Percentiles rank a stretch among this genome's conserved stretches.
phyloP scores from a whole-genome alignment of 2,329 filamentous ascomycete genomes.

The Exophiala xenobiotica region DNA sequence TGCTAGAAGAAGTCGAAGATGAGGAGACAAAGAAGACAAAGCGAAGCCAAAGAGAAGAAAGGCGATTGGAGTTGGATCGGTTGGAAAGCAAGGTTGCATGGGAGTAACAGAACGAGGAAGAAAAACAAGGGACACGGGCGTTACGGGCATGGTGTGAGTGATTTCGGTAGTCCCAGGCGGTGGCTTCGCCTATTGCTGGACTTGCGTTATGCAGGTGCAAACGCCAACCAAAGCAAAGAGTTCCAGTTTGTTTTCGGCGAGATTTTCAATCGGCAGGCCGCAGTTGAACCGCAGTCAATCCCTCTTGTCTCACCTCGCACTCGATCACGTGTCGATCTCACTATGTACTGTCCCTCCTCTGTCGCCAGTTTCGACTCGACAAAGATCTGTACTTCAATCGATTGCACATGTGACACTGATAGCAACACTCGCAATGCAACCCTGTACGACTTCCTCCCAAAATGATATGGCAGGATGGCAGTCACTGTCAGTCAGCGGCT shows the following conservation, averaged over 20 bases:
- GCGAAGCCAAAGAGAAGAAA: conserved; percentile 7
- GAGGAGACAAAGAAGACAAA: conserved; percentile 15
- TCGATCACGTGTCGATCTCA: conserved; percentile 1
- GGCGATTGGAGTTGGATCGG: conserved; percentile 1
- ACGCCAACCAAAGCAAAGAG: too few relatives aligned
- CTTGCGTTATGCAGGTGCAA: too few relatives aligned
- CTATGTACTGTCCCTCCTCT: too few relatives aligned
- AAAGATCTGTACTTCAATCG: not conserved
- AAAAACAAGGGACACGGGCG: not conserved
- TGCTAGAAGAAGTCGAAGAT: conserved; percentile 12
- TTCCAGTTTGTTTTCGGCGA: too few relatives aligned
- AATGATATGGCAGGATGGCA: too few relatives aligned
- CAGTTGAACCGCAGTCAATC: not conserved
- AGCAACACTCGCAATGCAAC: not conserved
- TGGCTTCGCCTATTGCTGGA: not conserved
- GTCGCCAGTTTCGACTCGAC: not conserved
- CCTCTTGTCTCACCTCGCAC: not conserved
- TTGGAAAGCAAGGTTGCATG: conserved; percentile 10
- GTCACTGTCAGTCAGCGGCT: too few relatives aligned
- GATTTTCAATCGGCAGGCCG: not conserved
- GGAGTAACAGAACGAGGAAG: conserved; percentile 6
- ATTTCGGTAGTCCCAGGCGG: not conserved
- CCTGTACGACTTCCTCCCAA: not conserved
- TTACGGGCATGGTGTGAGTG: not conserved
- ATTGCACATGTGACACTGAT: not conserved